A percentile compares a stretch with the other conserved stretches of the same genome.
Evolutionary conservation across 441 rosid genomes (phyloP).

Genomic region (Populus hybrid): DNA sequence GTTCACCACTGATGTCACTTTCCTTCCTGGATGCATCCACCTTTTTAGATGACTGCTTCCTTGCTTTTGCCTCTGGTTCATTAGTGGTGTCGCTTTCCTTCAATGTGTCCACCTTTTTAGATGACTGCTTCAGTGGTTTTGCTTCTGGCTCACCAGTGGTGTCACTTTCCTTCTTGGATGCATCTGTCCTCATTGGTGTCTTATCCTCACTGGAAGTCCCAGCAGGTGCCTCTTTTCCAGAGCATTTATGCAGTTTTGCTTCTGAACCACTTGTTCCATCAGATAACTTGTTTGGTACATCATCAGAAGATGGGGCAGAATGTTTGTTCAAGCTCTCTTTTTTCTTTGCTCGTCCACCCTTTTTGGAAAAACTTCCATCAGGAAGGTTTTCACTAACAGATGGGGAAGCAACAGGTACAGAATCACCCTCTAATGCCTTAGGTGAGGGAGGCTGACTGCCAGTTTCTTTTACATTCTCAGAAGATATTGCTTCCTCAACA

Average conservation of each 20-base stretch:
- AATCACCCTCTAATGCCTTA: slow-evolving; percentile 42
- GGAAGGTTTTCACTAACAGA: slow-evolving; percentile 38
- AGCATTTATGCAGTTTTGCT: slow-evolving; percentile 41
- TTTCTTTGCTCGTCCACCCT: slow-evolving; percentile 47
- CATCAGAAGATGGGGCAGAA: slow-evolving; percentile 39
- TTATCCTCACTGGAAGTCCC: slow-evolving; percentile 44
- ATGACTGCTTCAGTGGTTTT: slow-evolving; percentile 47
- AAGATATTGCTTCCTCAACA: slow-evolving; percentile 36
- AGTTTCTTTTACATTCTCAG: slow-evolving; percentile 46
- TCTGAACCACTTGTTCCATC: slow-evolving; percentile 56
- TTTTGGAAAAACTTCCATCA: slow-evolving; percentile 42
- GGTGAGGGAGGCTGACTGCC: slow-evolving; percentile 42
- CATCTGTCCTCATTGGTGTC: slow-evolving; percentile 31
- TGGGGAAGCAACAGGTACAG: slow-evolving; percentile 36
- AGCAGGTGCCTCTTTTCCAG: slow-evolving; percentile 47
- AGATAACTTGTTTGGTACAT: slow-evolving; percentile 40
- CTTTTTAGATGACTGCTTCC: slow-evolving; percentile 56
- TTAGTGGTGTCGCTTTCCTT: slow-evolving; percentile 43
- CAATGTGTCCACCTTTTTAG: slow-evolving; percentile 52
- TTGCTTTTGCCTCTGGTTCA: slow-evolving; percentile 54
- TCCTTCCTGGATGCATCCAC: slow-evolving; percentile 50
- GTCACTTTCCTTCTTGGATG: slow-evolving; percentile 50
- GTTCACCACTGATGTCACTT: slow-evolving; percentile 39
- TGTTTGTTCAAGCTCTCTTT: slow-evolving; percentile 51
- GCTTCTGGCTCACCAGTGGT: slow-evolving; percentile 47